A percentile compares a stretch with the other conserved stretches of the same genome.
Evolutionary conservation across 2,329 filamentous ascomycete genomes (phyloP).

Genomic region (Alternaria gansuensis): DNA sequence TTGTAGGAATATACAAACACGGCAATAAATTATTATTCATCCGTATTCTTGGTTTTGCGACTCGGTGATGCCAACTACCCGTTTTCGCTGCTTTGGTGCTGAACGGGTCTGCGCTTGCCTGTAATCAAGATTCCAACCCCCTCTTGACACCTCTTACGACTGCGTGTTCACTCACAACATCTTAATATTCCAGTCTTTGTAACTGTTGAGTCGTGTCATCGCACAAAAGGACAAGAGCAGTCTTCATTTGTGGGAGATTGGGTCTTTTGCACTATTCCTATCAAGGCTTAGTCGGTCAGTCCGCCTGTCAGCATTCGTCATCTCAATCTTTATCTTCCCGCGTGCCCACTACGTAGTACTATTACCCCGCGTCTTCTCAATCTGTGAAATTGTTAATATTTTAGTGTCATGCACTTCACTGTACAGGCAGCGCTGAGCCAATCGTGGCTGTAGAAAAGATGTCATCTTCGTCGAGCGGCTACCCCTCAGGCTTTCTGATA

Average conservation of each 20-base stretch:
- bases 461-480: background rate
- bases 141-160: background rate
- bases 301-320: background rate
- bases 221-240: background rate
- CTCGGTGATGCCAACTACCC: too few species aligned
- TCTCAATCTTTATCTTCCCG: constrained; percentile 1
- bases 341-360: background rate
- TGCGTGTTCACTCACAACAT: background rate
- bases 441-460: background rate
- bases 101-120: too few species aligned
- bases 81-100: too few species aligned
- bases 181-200: background rate
- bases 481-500: background rate
- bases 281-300: background rate
- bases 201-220: background rate
- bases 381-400: background rate
- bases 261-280: background rate
- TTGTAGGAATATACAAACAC: too few species aligned
- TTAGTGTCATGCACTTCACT: background rate
- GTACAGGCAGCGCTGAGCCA: background rate
- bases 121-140: too few species aligned
- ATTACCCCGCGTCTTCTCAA: background rate
- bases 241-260: constrained; percentile 6
- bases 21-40: too few species aligned
- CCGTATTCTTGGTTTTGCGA: too few species aligned